Conservation (phyloP, 2,329 filamentous ascomycete species). For the Cryphonectria radicalis region DNA sequence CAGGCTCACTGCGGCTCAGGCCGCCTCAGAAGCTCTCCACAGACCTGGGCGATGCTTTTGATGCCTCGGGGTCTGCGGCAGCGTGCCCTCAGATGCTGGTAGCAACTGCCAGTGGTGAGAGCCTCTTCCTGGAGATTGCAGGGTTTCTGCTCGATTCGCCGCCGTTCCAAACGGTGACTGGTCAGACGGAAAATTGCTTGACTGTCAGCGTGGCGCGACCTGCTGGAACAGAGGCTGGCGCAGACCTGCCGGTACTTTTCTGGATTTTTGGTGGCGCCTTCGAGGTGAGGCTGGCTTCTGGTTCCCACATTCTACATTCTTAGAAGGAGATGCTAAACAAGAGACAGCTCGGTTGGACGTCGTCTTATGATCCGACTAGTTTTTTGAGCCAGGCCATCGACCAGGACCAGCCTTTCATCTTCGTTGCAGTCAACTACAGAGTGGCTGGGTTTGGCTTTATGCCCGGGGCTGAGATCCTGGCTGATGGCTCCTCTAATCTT, state of each 20-base stretch:
- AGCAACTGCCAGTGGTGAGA: slow-evolving; percentile 48
- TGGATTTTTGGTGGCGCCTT: slow-evolving; percentile 75
- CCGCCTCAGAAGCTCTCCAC: slow-evolving; percentile 66
- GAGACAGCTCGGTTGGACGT: slow-evolving; percentile 48
- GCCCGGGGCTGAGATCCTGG: slow-evolving; percentile 68
- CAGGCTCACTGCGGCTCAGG: slow-evolving; percentile 68
- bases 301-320: neutral
- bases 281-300: slow-evolving; percentile 40
- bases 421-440: slow-evolving; percentile 79
- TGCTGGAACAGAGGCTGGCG: slow-evolving; percentile 53
- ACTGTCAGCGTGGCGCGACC: slow-evolving; percentile 65
- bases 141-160: slow-evolving; percentile 58
- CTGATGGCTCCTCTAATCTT: slow-evolving; percentile 70
- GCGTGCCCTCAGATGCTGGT: slow-evolving; percentile 76
- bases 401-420: slow-evolving; percentile 68
- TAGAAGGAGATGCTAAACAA: neutral
- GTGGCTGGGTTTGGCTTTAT: slow-evolving; percentile 76
- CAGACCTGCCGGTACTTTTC: slow-evolving; percentile 68
- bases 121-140: slow-evolving; percentile 48
- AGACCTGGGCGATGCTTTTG: slow-evolving; percentile 59
- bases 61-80: slow-evolving; percentile 60
- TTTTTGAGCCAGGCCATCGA: slow-evolving; percentile 51
- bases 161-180: slow-evolving; percentile 58
- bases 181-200: slow-evolving; percentile 67
- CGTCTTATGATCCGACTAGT: slow-evolving; percentile 56